Evolutionary conservation across 2,329 filamentous ascomycete species (phyloP), one percentile per base, ranked within the genome.

Genomic region (Colletotrichum karsti): DNA sequence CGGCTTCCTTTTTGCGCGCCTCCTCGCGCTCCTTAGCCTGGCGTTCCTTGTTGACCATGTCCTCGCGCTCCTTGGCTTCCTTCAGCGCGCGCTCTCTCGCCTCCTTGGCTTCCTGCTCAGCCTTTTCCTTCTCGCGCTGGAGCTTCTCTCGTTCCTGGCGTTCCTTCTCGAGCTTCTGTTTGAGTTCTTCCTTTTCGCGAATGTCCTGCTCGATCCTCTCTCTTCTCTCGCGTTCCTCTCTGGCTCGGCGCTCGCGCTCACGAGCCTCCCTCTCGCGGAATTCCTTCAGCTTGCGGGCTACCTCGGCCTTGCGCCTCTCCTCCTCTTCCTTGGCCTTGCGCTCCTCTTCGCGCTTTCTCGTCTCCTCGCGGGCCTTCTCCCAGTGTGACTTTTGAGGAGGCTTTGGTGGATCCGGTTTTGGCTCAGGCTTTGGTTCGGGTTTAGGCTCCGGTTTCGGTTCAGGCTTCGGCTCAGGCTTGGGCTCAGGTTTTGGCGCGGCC

Each of bases 301-400:
- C 79, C n/a, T 89, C 87, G 35, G 89, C 87, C 42, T 84, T 85
- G 69, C 85, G 83, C 71, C 88, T 88, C 70, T 87, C 85, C 70
- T 92, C 90, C 3, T 87, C 88, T 70, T 90, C 88, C 69, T 83
- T 86, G 3, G 81, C 81, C 73, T 85, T 90, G 10, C 89, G 88
- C 70, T 92, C 89, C 71, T 91, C 90, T 71, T 91, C 90, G 62
- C 86, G 85, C 65, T 83, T 86, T 46, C 87, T 83, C 20, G 87
- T 91, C 71, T 92, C 90, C 74, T 93, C 91, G 60, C 90, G 83
- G 12, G 76, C 59, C 55, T 71, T 74, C 55, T 74, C 73, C 68
- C 72, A 72, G 22, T 73, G 67, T 13, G 63, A 67, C 54, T 73
- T 73, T n/a, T 69, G 70, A 54, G 69, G 33, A 1, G 68, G 26